A percentile compares a stretch with the other conserved stretches of the same genome.
Evolutionary conservation across 2,329 filamentous ascomycete species (phyloP).

Genomic region (Davidsoniella eucalypti): DNA sequence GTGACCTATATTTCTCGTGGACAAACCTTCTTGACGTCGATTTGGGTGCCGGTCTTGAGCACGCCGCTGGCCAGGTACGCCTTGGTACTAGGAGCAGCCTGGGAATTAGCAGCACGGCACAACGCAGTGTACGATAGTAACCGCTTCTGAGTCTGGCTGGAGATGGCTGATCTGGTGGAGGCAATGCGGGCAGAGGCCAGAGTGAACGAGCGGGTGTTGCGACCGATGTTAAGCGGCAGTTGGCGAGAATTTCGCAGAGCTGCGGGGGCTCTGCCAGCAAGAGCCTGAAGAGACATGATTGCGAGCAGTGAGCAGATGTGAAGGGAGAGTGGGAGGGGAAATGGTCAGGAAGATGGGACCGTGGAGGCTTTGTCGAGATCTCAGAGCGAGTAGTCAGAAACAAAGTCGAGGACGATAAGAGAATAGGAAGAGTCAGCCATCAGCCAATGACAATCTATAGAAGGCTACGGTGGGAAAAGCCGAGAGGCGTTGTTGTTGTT

Average conservation of each 20-base stretch:
- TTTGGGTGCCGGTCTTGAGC: constrained; percentile 60
- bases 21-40: constrained; percentile 72
- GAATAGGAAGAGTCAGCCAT: background rate
- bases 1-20: background rate
- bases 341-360: background rate
- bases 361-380: background rate
- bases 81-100: constrained; percentile 64
- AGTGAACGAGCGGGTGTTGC: constrained; percentile 6
- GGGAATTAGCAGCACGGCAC: constrained; percentile 28
- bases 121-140: constrained; percentile 31
- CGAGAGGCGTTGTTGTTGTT: background rate
- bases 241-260: constrained; percentile 39
- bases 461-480: too few relatives aligned
- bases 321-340: background rate
- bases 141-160: constrained; percentile 25
- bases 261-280: constrained; percentile 41
- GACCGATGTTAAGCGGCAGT: constrained; percentile 20
- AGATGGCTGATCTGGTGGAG: constrained; percentile 4
- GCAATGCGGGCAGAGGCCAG: constrained; percentile 8
- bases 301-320: background rate
- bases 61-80: constrained; percentile 81
- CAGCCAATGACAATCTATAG: too few relatives aligned
- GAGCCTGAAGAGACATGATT: constrained; percentile 21
- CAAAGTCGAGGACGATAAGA: background rate
- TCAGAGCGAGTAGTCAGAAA: background rate